Base-by-base conservation (phyloP, 2,329 filamentous ascomycete species). In the Pseudogymnoascus sp. region DNA sequence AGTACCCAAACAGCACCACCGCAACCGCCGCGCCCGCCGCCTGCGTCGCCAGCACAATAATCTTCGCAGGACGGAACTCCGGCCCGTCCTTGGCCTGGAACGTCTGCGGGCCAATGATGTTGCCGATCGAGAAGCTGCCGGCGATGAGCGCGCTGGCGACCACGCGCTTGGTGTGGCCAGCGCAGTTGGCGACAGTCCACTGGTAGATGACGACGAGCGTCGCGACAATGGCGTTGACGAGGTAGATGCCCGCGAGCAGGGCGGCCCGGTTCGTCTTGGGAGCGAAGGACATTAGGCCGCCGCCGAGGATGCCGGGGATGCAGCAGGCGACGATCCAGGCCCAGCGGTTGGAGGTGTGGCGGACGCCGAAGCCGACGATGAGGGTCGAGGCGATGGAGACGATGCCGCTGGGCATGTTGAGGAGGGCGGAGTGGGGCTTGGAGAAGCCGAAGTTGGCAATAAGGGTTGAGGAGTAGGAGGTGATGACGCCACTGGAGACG, bases 51-150 rank as follows among this genome's bases (percentile, higher is more conserved):
- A 84, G 77, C 64, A 83, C 77, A 23, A 80, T 77, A 19, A 83
- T 75, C 70, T 83, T 82, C 26, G 81, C 82, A 0, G 79, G 80
- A 10, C 76, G 76, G 67, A 79, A 83, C 3, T 78, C 74, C 1
- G 80, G 81, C 0, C 78, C 80, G 64, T 84, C 80, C 36, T 73
- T 74, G 4, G 76, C 77, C 66, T 80, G 79, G 73, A 84, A 83
- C 3, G 80, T 83, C 70, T 82, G 78, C 0, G 82, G 82, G 0
- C 82, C 81, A 66, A 84, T 83, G 64, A 84, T 82, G 69, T 81
- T 84, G 13, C 79, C 81, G 8, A 83, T 69, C 0, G 79, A 81
- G 68, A 82, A 83, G 26, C 77, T 78, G 19, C 77, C 79, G 44
- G 76, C 76, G 65, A 82, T 74, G 64, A 82, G 70, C 19, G 78